phyloP scores from a whole-genome alignment of 495 filamentous ascomycete species.

The Delitschia confertaspora region DNA sequence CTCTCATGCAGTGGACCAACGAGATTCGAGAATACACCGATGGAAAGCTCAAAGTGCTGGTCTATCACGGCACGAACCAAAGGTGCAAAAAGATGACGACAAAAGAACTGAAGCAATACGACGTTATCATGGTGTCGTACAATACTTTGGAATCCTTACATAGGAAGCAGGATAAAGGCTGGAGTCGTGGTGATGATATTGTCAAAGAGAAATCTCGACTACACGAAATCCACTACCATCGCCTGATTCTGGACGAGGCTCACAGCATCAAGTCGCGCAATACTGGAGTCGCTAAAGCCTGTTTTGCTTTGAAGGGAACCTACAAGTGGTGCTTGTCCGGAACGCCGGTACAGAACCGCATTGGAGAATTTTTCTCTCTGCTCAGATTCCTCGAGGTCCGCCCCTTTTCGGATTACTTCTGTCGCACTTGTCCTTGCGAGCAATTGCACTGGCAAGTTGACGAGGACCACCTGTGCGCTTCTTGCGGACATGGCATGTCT shows the following conservation, averaged over 20 bases:
- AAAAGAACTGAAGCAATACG: slow-evolving; percentile 66
- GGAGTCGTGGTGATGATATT: slow-evolving; percentile 63
- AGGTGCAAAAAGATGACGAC: slow-evolving; percentile 65
- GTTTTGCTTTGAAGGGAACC: slow-evolving; percentile 74
- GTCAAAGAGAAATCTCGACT: slow-evolving; percentile 78
- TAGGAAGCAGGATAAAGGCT: slow-evolving; percentile 87
- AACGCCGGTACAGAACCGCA: slow-evolving; percentile 90
- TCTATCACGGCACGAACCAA: slow-evolving; percentile 78
- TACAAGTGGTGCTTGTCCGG: slow-evolving; percentile 95
- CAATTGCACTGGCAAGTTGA: slow-evolving; percentile 75
- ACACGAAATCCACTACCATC: slow-evolving; percentile 79
- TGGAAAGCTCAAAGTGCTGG: slow-evolving; percentile 76
- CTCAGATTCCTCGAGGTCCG: slow-evolving; percentile 78
- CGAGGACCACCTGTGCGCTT: slow-evolving; percentile 54
- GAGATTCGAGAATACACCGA: slow-evolving; percentile 90
- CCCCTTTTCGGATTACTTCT: slow-evolving; percentile 90
- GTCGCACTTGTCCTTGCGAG: slow-evolving; percentile 71
- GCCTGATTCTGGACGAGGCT: slow-evolving; percentile 89
- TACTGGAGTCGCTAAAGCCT: slow-evolving; percentile 86
- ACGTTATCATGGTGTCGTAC: slow-evolving; percentile 94
- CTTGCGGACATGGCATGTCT: slow-evolving; percentile 60
- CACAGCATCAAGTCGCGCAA: slow-evolving; percentile 88
- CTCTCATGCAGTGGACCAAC: slow-evolving; percentile 91
- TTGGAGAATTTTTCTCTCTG: slow-evolving; percentile 94
- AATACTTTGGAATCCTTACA: slow-evolving; percentile 85